phyloP scores from a whole-genome alignment of 805 yeast genomes.

The Saturnispora sanitii region DNA sequence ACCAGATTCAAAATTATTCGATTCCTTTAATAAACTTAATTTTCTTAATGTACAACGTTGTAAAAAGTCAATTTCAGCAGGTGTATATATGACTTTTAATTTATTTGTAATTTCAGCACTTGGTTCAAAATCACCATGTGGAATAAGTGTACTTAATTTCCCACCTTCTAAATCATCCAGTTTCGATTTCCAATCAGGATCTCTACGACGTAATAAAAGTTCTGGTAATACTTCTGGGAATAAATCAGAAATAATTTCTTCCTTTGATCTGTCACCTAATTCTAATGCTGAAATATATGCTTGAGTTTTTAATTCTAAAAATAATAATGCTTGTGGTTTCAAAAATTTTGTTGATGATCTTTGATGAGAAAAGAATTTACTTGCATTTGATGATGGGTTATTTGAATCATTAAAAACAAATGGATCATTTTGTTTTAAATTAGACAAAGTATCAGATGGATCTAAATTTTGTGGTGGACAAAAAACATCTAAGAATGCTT shows the following conservation, averaged over 20 bases:
- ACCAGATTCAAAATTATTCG: constrained; percentile 24
- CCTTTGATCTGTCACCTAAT: constrained; percentile 47
- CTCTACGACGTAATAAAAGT: constrained; percentile 32
- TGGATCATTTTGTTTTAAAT: constrained; percentile 17
- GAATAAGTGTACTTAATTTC: constrained; percentile 1
- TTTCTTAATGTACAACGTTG: constrained; percentile 64
- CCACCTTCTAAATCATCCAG: constrained; percentile 12
- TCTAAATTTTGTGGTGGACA: constrained; percentile 62
- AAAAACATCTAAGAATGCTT: constrained; percentile 75
- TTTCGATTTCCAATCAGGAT: constrained; percentile 15
- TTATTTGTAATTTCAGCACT: constrained; percentile 7
- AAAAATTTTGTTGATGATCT: constrained; percentile 35
- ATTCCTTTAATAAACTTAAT: constrained; percentile 42
- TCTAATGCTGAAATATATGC: constrained; percentile 86
- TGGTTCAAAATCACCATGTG: constrained; percentile 13
- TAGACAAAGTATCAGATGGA: constrained; percentile 30
- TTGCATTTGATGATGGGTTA: constrained; percentile 6
- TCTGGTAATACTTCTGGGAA: constrained; percentile 60
- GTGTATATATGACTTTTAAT: constrained; percentile 37
- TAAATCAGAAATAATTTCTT: constrained; percentile 62
- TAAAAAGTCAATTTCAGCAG: constrained; percentile 73
- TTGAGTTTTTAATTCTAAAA: constrained; percentile 85
- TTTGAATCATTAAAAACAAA: constrained; percentile 13
- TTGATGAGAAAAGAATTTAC: constrained; percentile 11
- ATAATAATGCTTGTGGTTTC: constrained; percentile 72